Evolutionary conservation across 1,139 yeast genomes (phyloP).

Genomic region (Sugiyamaella pinicola): DNA sequence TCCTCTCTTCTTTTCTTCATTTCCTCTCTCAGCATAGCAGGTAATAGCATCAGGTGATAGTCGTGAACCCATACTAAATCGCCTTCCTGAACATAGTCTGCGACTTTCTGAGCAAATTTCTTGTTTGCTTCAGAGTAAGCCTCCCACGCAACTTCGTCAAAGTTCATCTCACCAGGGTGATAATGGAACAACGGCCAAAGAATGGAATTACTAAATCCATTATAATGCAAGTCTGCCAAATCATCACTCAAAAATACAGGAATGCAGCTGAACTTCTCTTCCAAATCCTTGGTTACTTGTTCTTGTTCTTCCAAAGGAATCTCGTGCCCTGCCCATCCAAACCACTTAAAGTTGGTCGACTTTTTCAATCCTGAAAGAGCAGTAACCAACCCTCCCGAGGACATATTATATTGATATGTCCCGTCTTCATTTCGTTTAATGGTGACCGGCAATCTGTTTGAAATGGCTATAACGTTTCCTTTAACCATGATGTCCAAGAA

Average conservation of each 20-base stretch:
- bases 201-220: constrained; percentile 90
- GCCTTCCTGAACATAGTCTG: constrained; percentile 70
- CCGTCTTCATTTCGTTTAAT: constrained; percentile 71
- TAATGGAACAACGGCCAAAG: constrained; percentile 98
- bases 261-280: constrained; percentile 79
- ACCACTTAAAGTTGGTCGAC: constrained; percentile 88
- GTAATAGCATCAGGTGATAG: constrained; percentile 92
- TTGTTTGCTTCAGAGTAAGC: constrained; percentile 95
- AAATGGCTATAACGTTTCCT: constrained; percentile 83
- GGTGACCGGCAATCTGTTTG: constrained; percentile 94
- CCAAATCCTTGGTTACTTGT: constrained; percentile 68
- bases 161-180: constrained; percentile 98
- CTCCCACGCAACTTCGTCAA: constrained; percentile 97
- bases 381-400: constrained; percentile 96
- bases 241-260: constrained; percentile 88
- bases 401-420: constrained; percentile 73
- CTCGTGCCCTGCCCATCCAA: constrained; percentile 97
- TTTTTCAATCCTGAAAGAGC: constrained; percentile 92
- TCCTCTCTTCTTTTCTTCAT: constrained; percentile 53
- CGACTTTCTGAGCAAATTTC: constrained; percentile 75
- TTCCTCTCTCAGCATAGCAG: constrained; percentile 79
- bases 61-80: constrained; percentile 98
- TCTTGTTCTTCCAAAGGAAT: constrained; percentile 76
- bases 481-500: constrained; percentile 13
- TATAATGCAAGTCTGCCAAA: constrained; percentile 92